Conservation (phyloP, 495 filamentous ascomycete species). For the Aspergillus coremiiformis region DNA sequence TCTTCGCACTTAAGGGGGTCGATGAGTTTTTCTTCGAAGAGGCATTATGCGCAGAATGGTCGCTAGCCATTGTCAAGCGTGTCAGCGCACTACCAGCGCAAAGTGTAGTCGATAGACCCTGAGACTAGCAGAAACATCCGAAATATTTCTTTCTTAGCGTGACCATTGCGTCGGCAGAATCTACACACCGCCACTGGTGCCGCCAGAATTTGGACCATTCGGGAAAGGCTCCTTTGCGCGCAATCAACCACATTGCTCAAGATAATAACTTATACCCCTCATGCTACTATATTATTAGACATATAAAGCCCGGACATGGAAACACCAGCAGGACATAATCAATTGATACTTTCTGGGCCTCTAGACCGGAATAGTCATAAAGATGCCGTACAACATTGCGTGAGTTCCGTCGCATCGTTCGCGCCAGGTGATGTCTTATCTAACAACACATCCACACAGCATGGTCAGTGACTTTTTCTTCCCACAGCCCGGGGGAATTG, state of each 20-base stretch:
- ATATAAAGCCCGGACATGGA: slow-evolving; percentile 10
- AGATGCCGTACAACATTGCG: slow-evolving; percentile 69
- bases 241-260: not conserved
- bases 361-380: slow-evolving; percentile 10
- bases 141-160: slow-evolving; percentile 19
- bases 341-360: not conserved
- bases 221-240: slow-evolving; percentile 6
- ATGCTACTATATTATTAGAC: not conserved
- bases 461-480: slow-evolving; percentile 99
- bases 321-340: not conserved
- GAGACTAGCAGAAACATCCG: slow-evolving; percentile 15
- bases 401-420: slow-evolving; percentile 28
- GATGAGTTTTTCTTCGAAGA: slow-evolving; percentile 14
- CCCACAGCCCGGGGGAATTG: slow-evolving; percentile 89
- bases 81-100: slow-evolving; percentile 4
- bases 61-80: slow-evolving; percentile 24
- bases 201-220: slow-evolving; percentile 19
- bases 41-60: slow-evolving; percentile 11
- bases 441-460: slow-evolving; percentile 31
- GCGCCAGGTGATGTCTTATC: not conserved
- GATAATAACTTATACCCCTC: not conserved
- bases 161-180: slow-evolving; percentile 18
- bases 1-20: slow-evolving; percentile 18
- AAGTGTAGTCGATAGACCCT: not conserved
- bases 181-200: slow-evolving; percentile 9